Percentiles rank a stretch among this genome's conserved stretches.
Conservation (phyloP, 108 stramenopile genomes). For the Cyclotella baltica region DNA sequence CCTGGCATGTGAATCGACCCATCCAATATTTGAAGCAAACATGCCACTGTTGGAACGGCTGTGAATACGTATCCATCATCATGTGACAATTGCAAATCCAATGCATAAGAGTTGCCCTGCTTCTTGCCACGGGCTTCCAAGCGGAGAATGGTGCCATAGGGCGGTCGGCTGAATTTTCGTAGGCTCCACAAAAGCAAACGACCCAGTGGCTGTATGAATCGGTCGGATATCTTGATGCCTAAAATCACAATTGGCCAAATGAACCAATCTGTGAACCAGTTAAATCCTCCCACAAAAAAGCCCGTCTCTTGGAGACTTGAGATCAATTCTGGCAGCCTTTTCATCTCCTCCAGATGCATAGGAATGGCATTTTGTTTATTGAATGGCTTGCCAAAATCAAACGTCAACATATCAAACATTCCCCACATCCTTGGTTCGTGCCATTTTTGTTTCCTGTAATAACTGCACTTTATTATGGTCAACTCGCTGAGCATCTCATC, state of each 20-base stretch:
- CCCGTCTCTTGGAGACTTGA: background rate
- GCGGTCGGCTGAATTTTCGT: background rate
- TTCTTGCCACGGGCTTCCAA: background rate
- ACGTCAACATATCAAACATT: background rate
- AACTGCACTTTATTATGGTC: background rate
- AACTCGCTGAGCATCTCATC: background rate
- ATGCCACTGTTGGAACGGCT: background rate
- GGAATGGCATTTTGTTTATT: background rate
- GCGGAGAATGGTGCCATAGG: background rate
- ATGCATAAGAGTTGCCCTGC: background rate
- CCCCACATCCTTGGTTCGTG: background rate
- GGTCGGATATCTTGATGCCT: background rate
- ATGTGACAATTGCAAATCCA: background rate
- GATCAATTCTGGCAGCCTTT: background rate
- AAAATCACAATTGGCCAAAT: background rate
- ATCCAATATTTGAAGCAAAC: background rate
- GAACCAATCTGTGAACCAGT: background rate
- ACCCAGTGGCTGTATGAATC: background rate
- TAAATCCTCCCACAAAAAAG: background rate
- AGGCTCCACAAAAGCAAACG: background rate
- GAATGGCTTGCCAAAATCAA: background rate
- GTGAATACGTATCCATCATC: background rate
- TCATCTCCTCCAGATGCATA: background rate
- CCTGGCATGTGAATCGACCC: background rate
- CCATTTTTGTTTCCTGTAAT: background rate